Base-by-base conservation (phyloP, 2,329 filamentous ascomycete species). In the Fusarium metavorans region DNA sequence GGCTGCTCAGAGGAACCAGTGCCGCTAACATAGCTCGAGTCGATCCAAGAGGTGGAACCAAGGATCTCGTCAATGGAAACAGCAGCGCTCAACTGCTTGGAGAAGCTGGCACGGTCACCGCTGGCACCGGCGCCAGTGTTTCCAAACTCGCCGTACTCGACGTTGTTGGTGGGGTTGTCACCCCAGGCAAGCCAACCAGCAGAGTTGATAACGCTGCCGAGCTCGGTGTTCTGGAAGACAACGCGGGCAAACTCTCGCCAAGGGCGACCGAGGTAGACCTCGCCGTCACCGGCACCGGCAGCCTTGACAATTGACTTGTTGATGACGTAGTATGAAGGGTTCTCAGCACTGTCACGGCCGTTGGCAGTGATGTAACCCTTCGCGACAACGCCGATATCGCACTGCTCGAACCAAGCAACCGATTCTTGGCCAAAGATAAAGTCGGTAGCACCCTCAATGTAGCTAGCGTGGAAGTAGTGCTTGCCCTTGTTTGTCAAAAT, bases 131-230 rank as follows among this genome's bases (percentile, higher is more conserved):
- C 78, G 1, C 91, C 91, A 2, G 85, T 85, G 80, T 92, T 92
- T 27, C 75, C 82, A 76, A 87, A 92, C 83, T 92, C 91, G 6
- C 81, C 88, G 71, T 88, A 92, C 48, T 83, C 80, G 4, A 92
- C 88, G 59, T 88, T 82, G 61, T 83, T 84, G 0, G 88, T 90
- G 27, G 85, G 84, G 34, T 84, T 80, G 52, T 85, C 82, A 20
- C 82, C 82, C 91, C 91, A 92, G 13, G 83, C 77, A 9, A 75
- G 78, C 90, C 91, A 92, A 0, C 91, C 91, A 1, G 86, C 86
- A 3, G 83, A 69, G 74, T 71, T 74, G 37, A 76, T 65, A 5
- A 76, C 74, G 3, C 68, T 45, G 10, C 83, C 84, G 79, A 93
- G 81, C 23, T 80, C 78, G 1, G 87, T 88, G 63, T 84, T 78